Evolutionary conservation across 768 basidiomycete species (phyloP).

Genomic region (Sporobolomyces pararoseus): DNA sequence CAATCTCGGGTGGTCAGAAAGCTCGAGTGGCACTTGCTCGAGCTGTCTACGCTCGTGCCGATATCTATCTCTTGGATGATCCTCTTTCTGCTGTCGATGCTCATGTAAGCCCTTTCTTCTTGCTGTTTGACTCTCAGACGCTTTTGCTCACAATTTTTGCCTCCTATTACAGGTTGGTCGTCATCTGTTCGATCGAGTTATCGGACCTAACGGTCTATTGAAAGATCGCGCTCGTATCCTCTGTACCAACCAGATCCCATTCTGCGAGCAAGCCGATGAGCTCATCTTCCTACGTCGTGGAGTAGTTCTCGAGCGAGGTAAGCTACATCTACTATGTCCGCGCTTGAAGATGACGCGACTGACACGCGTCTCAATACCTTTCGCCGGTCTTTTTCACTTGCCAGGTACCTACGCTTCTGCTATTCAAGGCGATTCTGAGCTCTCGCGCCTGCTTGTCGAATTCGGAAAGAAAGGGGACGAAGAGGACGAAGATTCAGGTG

Average conservation of each 20-base stretch:
- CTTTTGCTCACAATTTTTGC: constrained; percentile 45
- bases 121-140: constrained; percentile 57
- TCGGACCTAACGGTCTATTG: constrained; percentile 47
- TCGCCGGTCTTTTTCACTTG: constrained; percentile 22
- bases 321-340: constrained; percentile 34
- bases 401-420: constrained; percentile 50
- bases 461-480: constrained; percentile 55
- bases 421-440: constrained; percentile 46
- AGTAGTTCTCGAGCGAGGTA: constrained; percentile 51
- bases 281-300: constrained; percentile 53
- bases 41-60: constrained; percentile 85
- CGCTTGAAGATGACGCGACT: constrained; percentile 42
- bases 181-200: constrained; percentile 65
- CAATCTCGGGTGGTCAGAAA: constrained; percentile 60
- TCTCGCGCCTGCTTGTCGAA: constrained; percentile 57
- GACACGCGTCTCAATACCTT: no score
- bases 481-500: constrained; percentile 40
- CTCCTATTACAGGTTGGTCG: constrained; percentile 73
- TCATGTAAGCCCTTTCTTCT: constrained; percentile 69
- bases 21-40: constrained; percentile 79
- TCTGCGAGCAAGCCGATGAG: constrained; percentile 51
- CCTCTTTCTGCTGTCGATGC: constrained; percentile 78
- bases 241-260: constrained; percentile 53
- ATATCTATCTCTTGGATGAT: constrained; percentile 87
- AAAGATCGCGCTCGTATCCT: constrained; percentile 52